phyloP scores from a whole-genome alignment of 345 rosid species.

The Rhizophora apiculata region DNA sequence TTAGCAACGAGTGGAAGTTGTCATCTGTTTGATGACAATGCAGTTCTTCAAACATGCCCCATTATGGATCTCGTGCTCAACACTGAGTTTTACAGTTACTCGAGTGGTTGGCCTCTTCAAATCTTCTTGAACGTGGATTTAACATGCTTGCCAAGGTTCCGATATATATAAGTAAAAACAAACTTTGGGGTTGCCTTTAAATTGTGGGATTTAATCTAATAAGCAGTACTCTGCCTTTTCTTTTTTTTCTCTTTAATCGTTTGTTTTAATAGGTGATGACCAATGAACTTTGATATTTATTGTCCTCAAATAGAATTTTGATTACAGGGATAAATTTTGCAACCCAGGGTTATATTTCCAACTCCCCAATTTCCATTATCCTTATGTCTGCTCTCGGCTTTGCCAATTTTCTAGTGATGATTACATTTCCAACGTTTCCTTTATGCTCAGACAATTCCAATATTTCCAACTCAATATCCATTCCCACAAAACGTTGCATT shows the following conservation, averaged over 20 bases:
- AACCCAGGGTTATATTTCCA: no score
- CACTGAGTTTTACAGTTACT: background rate
- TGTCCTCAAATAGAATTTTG: background rate
- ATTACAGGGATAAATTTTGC: background rate
- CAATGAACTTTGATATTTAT: background rate
- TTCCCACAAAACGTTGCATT: no score
- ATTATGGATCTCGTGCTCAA: constrained; percentile 1
- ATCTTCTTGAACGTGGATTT: background rate
- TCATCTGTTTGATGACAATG: constrained; percentile 18
- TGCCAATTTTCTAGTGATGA: no score
- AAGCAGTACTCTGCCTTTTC: background rate
- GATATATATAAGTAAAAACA: constrained; percentile 1
- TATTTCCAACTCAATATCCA: no score
- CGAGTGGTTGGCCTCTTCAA: constrained; percentile 1
- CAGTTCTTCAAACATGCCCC: background rate
- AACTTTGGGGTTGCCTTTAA: constrained; percentile 17
- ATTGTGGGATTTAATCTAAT: constrained; percentile 1
- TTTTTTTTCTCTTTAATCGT: background rate
- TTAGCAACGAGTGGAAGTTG: constrained; percentile 10
- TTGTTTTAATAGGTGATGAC: background rate
- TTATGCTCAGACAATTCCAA: no score
- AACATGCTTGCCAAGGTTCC: constrained; percentile 4
- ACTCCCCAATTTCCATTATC: no score
- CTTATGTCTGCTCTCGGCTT: no score
- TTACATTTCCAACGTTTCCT: no score